These are phyloP conservation scores for Leccinum olivaceopallidum DNA, from an alignment of 768 basidiomycete species.

Conservation along the genomic window DNA sequence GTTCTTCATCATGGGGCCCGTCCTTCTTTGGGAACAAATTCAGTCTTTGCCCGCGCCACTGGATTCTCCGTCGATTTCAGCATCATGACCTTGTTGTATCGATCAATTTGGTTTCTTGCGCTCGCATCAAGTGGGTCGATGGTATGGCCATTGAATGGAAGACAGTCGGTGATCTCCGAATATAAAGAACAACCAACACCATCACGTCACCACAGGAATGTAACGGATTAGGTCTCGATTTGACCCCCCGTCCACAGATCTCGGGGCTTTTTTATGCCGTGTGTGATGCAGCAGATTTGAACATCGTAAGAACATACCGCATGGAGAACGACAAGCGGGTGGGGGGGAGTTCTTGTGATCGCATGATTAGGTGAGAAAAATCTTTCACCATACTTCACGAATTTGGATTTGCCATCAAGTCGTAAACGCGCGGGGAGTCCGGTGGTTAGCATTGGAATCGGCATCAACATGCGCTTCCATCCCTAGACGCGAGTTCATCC, in stretches of 20 bases:
- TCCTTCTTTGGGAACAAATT: background rate
- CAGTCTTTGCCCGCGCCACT: background rate
- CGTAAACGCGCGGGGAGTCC: background rate
- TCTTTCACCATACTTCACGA: background rate
- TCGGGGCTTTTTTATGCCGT: background rate
- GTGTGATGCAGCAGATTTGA: background rate
- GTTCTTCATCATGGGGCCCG: background rate
- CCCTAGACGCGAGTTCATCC: background rate
- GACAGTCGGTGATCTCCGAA: conserved; percentile 3
- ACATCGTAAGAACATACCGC: conserved; percentile 6
- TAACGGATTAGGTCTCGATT: background rate
- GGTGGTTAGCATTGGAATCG: conserved; percentile 5
- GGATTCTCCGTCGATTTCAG: conserved; percentile 7
- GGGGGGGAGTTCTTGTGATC: background rate
- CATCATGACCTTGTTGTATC: background rate
- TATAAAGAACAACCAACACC: background rate
- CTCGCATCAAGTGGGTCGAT: background rate
- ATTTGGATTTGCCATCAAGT: background rate
- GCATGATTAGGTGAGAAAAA: conserved; percentile 9
- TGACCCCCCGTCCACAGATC: conserved; percentile 5
- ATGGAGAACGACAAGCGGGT: background rate
- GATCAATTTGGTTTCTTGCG: background rate
- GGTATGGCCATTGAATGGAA: conserved; percentile 4
- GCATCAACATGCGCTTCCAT: conserved; percentile 11
- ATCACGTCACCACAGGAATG: background rate